phyloP scores from a whole-genome alignment of 306 rosid genomes.

The Malus sylvestris region DNA sequence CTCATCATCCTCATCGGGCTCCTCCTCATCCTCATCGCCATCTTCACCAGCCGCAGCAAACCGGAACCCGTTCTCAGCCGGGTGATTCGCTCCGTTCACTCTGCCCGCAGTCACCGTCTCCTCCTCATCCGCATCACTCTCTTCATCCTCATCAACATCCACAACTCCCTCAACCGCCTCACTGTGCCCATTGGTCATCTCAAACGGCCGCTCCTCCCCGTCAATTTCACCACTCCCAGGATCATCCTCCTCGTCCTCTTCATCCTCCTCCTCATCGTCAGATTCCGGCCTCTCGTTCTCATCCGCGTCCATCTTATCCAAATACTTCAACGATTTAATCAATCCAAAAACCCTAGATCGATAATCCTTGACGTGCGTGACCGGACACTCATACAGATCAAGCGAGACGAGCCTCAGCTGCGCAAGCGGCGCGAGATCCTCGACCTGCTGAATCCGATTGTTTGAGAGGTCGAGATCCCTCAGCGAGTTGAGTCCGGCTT shows the following conservation, averaged over 20 bases:
- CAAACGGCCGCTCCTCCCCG: slow-evolving; percentile 52
- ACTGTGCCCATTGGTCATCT: slow-evolving; percentile 55
- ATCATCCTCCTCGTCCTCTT: slow-evolving; percentile 71
- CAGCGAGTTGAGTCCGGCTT: slow-evolving; percentile 75
- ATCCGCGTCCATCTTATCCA: slow-evolving; percentile 94
- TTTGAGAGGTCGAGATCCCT: slow-evolving; percentile 81
- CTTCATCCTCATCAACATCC: slow-evolving; percentile 79
- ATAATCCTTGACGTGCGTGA: slow-evolving; percentile 80
- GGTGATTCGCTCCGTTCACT: slow-evolving; percentile 43
- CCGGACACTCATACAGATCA: slow-evolving; percentile 93
- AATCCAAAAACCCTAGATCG: slow-evolving; percentile 96
- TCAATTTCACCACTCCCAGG: slow-evolving; percentile 90
- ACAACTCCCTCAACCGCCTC: slow-evolving; percentile 69
- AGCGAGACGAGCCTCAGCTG: slow-evolving; percentile 75
- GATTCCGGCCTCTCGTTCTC: slow-evolving; percentile 85
- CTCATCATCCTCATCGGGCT: slow-evolving; percentile 52
- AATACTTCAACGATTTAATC: slow-evolving; percentile 70
- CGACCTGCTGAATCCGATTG: slow-evolving; percentile 74
- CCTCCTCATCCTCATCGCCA: slow-evolving; percentile 44
- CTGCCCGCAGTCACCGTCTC: slow-evolving; percentile 54
- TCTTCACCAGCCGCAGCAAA: slow-evolving; percentile 42
- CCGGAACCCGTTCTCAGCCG: slow-evolving; percentile 53
- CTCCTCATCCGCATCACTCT: slow-evolving; percentile 90
- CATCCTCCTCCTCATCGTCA: slow-evolving; percentile 76
- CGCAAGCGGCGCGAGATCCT: slow-evolving; percentile 84